These are phyloP conservation scores for Metarhizium rileyi DNA, from an alignment of 2,329 filamentous ascomycete genomes.

Conservation along the genomic window DNA sequence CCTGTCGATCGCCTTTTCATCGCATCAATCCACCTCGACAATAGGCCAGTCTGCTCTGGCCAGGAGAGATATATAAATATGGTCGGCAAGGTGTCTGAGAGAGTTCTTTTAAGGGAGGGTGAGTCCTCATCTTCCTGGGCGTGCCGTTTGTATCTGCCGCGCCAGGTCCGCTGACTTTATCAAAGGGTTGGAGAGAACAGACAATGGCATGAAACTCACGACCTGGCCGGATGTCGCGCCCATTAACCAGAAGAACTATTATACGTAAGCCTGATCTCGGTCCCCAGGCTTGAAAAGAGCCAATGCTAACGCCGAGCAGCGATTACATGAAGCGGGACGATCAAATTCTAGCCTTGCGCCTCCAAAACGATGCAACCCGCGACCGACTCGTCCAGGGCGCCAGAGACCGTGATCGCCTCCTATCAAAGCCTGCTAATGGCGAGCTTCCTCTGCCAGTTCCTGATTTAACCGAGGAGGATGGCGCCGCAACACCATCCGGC, in stretches of 20 bases:
- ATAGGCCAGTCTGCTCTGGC: not conserved
- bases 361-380: slow-evolving; percentile 78
- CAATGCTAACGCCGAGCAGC: slow-evolving; percentile 33
- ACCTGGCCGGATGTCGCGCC: slow-evolving; percentile 87
- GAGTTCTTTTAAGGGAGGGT: slow-evolving; percentile 55
- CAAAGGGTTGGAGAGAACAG: slow-evolving; percentile 83
- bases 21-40: not conserved
- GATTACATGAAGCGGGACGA: slow-evolving; percentile 98
- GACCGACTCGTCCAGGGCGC: slow-evolving; percentile 77
- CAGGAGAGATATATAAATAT: slow-evolving; percentile 25
- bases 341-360: slow-evolving; percentile 79
- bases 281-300: not conserved
- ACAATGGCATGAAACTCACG: slow-evolving; percentile 95
- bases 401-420: slow-evolving; percentile 76
- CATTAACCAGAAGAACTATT: slow-evolving; percentile 99
- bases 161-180: not conserved
- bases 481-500: slow-evolving; percentile 44
- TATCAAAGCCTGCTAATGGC: slow-evolving; percentile 63
- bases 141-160: slow-evolving; percentile 12
- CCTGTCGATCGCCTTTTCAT: not conserved
- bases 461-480: slow-evolving; percentile 49
- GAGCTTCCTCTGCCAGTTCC: slow-evolving; percentile 52
- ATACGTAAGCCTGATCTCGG: slow-evolving; percentile 58
- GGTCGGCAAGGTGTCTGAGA: slow-evolving; percentile 57
- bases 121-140: slow-evolving; percentile 15